Base-by-base conservation (phyloP, 164 flowering plant species). In the Cinnamomum chago region DNA sequence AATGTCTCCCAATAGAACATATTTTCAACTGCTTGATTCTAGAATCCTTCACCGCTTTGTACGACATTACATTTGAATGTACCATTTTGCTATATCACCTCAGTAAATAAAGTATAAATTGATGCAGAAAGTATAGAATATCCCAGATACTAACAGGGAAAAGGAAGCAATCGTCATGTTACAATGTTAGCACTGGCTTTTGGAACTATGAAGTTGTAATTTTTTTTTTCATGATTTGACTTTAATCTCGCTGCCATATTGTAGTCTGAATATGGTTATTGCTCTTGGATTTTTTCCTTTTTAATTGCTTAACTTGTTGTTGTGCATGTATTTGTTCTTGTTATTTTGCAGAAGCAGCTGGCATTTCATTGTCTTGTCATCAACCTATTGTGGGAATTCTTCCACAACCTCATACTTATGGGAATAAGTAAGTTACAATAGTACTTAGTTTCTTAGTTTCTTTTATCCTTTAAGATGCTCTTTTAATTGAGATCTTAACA, bases 331-430 rank as follows among this genome's bases (percentile, higher is more conserved):
- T 27, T 27, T 67, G 17, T 64, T 67, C 20, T 27, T 30, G 58
- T 30, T 60, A 50, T 52, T 70, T 80, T 28, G 75, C 91, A 91
- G 97, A 89, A 76, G 85, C 79, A 70, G 85, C 88, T 76, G 88
- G 86, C 24, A 76, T 86, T 75, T 76, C 90, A 66, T 70, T 80
- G 78, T 79, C 82, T 24, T 70, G 65, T 77, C 78, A 83, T 67
- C 88, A 83, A 76, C 86, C 95, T 20, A 70, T 94, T 75, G 92
- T 94, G 82, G 97, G 94, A 82, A 80, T 90, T 82, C 90, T 94
- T 76, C 89, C 90, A 4, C 98, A 94, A 76, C 97, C 95, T 72
- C 80, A 80, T 82, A 78, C 90, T 70, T 84, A 86, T 71, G 91
- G 87, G 58, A 88, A 87, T 80, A 92, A 97, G 98, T 84, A 88